Evolutionary conservation across 164 flowering plant genomes (phyloP).

Genomic region (Stephania japonica): DNA sequence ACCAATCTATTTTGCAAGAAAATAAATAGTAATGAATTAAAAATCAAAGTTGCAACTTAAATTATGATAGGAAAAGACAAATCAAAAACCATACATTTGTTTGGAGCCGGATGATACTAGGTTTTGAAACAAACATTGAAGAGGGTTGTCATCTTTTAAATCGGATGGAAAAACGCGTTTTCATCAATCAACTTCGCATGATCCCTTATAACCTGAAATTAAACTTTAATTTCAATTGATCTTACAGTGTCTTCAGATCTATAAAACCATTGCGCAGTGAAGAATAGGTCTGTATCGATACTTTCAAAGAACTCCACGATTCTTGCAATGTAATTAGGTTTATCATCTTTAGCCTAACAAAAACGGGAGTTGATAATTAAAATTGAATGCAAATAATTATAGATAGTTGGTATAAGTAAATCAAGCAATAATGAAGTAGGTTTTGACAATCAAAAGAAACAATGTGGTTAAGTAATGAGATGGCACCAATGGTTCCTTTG

Average conservation of each 20-base stretch:
- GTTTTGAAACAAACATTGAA: slow-evolving; percentile 52
- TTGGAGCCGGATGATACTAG: slow-evolving; percentile 31
- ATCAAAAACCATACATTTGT: slow-evolving; percentile 28
- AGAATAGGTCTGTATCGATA: slow-evolving; percentile 30
- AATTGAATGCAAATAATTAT: too few relatives aligned
- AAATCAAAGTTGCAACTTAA: too few relatives aligned
- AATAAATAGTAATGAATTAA: too few relatives aligned
- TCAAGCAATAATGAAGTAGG: too few relatives aligned
- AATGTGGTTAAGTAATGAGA: too few relatives aligned
- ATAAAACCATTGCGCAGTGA: slow-evolving; percentile 75
- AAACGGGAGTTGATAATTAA: too few relatives aligned
- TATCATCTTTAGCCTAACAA: slow-evolving; percentile 44
- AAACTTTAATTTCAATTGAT: not conserved
- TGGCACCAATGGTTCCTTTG: too few relatives aligned
- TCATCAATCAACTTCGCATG: slow-evolving; percentile 26
- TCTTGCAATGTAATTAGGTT: slow-evolving; percentile 41
- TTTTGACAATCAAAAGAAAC: too few relatives aligned
- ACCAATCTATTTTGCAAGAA: slow-evolving; percentile 30
- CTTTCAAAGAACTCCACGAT: slow-evolving; percentile 65
- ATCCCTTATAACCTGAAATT: slow-evolving; percentile 39
- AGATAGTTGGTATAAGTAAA: too few relatives aligned
- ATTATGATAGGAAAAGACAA: not conserved
- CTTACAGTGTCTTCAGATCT: slow-evolving; percentile 70
- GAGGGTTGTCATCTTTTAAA: slow-evolving; percentile 46
- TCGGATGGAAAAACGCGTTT: slow-evolving; percentile 59